Evolutionary conservation across 257 asterid species (phyloP).

Genomic region (Salvia hispanica): DNA sequence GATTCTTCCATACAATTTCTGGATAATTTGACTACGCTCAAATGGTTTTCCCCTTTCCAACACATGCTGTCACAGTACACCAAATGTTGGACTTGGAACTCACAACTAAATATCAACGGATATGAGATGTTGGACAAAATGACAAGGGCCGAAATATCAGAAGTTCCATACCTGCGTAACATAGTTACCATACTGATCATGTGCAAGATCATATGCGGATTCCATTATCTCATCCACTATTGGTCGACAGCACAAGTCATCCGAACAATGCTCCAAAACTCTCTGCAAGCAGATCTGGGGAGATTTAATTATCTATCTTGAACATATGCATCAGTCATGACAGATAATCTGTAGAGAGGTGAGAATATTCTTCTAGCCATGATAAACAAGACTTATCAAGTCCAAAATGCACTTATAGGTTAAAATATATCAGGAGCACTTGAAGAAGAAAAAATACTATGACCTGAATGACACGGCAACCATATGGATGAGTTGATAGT

Average conservation of each 20-base stretch:
- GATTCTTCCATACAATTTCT: constrained; percentile 62
- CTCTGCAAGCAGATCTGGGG: constrained; percentile 55
- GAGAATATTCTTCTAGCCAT: background rate
- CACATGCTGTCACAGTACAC: constrained; percentile 60
- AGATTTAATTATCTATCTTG: constrained; percentile 17
- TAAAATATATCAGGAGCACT: constrained; percentile 5
- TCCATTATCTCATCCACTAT: constrained; percentile 87
- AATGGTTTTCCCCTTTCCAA: constrained; percentile 72
- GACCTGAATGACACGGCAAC: constrained; percentile 98
- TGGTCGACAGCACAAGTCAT: constrained; percentile 56
- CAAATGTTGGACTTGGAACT: constrained; percentile 9
- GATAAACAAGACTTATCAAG: background rate
- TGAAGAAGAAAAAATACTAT: background rate
- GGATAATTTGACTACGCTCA: constrained; percentile 67
- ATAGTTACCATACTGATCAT: constrained; percentile 87
- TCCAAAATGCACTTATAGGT: background rate
- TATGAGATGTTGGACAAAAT: background rate
- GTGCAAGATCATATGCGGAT: constrained; percentile 75
- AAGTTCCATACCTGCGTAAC: constrained; percentile 67
- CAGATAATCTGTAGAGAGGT: no score
- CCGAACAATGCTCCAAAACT: constrained; percentile 81
- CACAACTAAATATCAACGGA: constrained; percentile 13
- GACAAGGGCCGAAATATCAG: background rate
- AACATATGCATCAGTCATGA: background rate
- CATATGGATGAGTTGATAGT: constrained; percentile 92